A percentile compares a stretch with the other conserved stretches of the same genome.
Evolutionary conservation across 805 yeast genomes (phyloP).

Genomic region (Candida vaughaniae): DNA sequence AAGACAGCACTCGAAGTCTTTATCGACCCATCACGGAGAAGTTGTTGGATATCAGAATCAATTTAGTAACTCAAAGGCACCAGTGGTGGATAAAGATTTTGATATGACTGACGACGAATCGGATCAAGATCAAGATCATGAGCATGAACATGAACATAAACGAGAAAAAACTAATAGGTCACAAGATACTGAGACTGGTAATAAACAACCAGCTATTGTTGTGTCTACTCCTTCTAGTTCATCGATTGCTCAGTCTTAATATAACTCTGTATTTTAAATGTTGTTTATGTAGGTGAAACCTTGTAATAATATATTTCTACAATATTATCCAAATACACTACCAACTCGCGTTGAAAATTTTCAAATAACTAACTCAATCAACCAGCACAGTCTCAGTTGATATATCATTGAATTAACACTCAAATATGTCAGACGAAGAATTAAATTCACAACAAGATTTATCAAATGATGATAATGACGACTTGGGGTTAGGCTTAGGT

Average conservation of each 20-base stretch:
- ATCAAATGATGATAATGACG: constrained; percentile 7
- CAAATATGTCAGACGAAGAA: constrained; percentile 14
- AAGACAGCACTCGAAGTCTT: constrained; percentile 35
- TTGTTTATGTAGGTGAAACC: constrained; percentile 3
- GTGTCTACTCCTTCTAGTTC: constrained; percentile 13
- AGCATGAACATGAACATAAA: constrained; percentile 7
- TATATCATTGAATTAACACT: neutral
- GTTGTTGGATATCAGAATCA: constrained; percentile 34
- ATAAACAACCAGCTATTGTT: constrained; percentile 9
- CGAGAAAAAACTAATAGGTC: constrained; percentile 1
- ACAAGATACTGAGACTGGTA: neutral
- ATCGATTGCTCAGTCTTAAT: constrained; percentile 8
- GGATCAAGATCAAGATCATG: constrained; percentile 8
- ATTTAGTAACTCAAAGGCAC: constrained; percentile 32
- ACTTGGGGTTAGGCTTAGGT: constrained; percentile 15
- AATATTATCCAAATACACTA: neutral
- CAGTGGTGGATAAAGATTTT: constrained; percentile 46
- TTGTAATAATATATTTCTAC: neutral
- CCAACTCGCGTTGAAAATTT: constrained; percentile 2
- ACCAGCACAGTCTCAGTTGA: too few species aligned
- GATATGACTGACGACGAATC: constrained; percentile 26
- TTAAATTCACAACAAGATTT: neutral
- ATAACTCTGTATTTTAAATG: constrained; percentile 6
- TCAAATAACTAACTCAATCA: neutral
- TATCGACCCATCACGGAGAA: constrained; percentile 31